Conservation (phyloP, 78 protist genomes). For the Tieghemostelium lacteum region DNA sequence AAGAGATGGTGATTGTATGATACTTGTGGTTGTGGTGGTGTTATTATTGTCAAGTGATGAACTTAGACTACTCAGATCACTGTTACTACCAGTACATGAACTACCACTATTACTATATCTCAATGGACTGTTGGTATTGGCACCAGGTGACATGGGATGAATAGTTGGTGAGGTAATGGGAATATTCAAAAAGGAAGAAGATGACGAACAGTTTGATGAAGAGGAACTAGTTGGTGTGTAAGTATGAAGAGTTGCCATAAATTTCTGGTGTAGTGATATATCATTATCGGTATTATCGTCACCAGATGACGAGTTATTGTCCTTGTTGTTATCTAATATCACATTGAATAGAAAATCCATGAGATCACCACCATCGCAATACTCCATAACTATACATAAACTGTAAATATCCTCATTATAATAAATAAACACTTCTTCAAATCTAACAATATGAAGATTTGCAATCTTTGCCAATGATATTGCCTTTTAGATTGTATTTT, state of each 20-base stretch:
- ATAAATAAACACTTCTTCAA: conserved; percentile 54
- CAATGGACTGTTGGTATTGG: background rate
- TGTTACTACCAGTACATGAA: background rate
- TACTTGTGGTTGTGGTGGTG: no score
- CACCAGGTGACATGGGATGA: no score
- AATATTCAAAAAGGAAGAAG: background rate
- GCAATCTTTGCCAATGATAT: conserved; percentile 38
- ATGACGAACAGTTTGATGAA: background rate
- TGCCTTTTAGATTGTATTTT: no score
- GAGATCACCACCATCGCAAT: conserved; percentile 63
- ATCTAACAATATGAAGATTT: conserved; percentile 10
- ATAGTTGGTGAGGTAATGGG: background rate
- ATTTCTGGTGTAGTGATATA: no score
- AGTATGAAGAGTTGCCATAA: background rate
- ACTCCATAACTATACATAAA: conserved; percentile 70
- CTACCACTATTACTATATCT: background rate
- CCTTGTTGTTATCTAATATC: background rate
- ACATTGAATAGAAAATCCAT: conserved; percentile 26
- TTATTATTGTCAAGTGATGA: no score
- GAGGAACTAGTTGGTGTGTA: background rate
- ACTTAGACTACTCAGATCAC: no score
- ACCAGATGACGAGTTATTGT: background rate
- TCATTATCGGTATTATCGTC: background rate
- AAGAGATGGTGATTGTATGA: no score
- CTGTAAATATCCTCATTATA: conserved; percentile 4